Evolutionary conservation across 371 early-diverging fungal species (phyloP), one percentile per base, ranked within the genome.

Genomic region (Neoconidiobolus thromboides): DNA sequence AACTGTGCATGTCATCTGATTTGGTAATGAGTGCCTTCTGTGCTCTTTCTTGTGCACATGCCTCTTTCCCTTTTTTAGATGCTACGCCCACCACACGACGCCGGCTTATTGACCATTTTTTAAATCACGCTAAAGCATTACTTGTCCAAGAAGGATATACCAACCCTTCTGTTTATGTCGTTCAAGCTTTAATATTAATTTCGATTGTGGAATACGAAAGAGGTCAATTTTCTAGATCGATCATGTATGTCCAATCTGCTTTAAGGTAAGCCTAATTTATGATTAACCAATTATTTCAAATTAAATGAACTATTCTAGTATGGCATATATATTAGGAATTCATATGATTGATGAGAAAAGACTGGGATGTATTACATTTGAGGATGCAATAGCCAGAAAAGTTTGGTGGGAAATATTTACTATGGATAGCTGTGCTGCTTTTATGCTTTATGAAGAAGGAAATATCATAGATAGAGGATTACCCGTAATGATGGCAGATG

Each of bases 11-110:
- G 41, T 14, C 40, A 4, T 58, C 59, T 4, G 48, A 46, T 10
- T 39, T 67, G 41, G 65, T 67, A 36, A 69, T 57, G 14, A 61
- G 44, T 39, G 63, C 62, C 48, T 69, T 67, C 14, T 67, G 67
- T n/a, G 69, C 69, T 49, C 63, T 63, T 14, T 67, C 67, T 43
- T 64, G 65, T 2, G 67, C 69, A 7, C 64, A 60, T 0, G 58
- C 44, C 3, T 54, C 63, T 57, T 62, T 62, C 43, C 26, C 43
- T 51, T 62, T 65, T n/a, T 42, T 61, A 1, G 64, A 62, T 51
- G 9, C 9, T 54, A 39, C 54, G 3, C 54, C 54, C 6, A 41
- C 14, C 14, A 54, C 54, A 14, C 54, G 54, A 9, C 15, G 54
- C 15, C 7, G 54, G 40, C 39, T 54, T 5, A 54, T 54, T 38